Base-by-base conservation (phyloP, 129 eudicot genomes). In the Flaveria trinervia region DNA sequence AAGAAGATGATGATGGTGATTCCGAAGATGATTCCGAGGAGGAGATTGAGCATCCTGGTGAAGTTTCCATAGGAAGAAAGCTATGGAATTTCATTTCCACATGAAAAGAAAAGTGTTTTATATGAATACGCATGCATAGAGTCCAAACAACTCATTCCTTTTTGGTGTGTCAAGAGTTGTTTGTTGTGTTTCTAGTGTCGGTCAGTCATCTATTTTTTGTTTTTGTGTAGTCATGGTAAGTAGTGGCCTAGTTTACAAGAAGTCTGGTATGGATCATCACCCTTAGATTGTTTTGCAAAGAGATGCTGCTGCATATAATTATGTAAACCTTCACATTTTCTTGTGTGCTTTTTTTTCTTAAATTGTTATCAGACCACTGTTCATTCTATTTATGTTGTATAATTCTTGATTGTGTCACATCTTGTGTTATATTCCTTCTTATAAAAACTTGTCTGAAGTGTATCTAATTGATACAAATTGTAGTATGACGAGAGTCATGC, bases 11-110 rank as follows among this genome's bases (percentile, higher is more conserved):
- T 5, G 86, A 75, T 0, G 90, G 80, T 7, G 85, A 81, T 7
- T 80, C 79, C 23, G 92, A 82, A 3, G 85, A 82, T 1, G 95
- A 86, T 3, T 62, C 68, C 10, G 68, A 62, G 5, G 68, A 61
- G 68, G 97, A 89, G 80, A 86, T 71, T 12, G 88, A 84, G 80
- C 99, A 91, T 86, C 97, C 97, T 16, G 99, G 99, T 65, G 90
- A 95, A 88, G 97, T 80, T 36, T 95, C 99, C 30, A 82, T 95
- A 11, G 96, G 97, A 55, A 92, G 92, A 89, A 95, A 91, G 84
- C 83, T 95, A 11, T 95, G 97, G 99, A 95, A 84, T 17, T 95
- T 95, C 67, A 81, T 95, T 78, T 87, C 96, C 2, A 95, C 99
- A 43, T 95, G 81, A 86, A 18, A 70, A 22, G 11, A 43, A 30